A percentile compares a stretch with the other conserved stretches of the same genome.
These are phyloP conservation scores for Annulohypoxylon stygium DNA, from an alignment of 495 filamentous ascomycete species.

Conservation along the genomic window DNA sequence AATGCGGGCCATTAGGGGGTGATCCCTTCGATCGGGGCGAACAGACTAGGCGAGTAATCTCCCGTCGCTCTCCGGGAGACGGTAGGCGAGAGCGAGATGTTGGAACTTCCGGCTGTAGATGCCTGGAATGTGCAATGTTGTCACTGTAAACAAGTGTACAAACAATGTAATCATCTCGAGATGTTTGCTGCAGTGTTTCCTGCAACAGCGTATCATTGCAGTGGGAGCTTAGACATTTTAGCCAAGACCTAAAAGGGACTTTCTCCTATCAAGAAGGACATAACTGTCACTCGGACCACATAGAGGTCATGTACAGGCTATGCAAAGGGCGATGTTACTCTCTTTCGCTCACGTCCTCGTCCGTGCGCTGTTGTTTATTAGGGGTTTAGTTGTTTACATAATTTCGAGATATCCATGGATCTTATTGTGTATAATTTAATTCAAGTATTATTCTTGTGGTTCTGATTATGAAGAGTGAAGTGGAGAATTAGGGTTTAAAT, in stretches of 20 bases:
- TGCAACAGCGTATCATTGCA: slow-evolving; percentile 40
- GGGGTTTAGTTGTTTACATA: slow-evolving; percentile 27
- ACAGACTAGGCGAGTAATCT: slow-evolving; percentile 40
- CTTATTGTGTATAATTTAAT: not conserved
- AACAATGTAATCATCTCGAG: slow-evolving; percentile 14
- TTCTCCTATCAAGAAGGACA: slow-evolving; percentile 27
- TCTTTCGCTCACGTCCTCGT: slow-evolving; percentile 28
- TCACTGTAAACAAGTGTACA: slow-evolving; percentile 14
- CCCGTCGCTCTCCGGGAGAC: slow-evolving; percentile 20
- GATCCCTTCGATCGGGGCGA: slow-evolving; percentile 15
- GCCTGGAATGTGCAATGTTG: slow-evolving; percentile 4
- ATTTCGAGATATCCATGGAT: not conserved
- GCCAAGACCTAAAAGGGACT: slow-evolving; percentile 4
- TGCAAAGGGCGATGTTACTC: slow-evolving; percentile 36
- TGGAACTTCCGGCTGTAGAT: slow-evolving; percentile 8
- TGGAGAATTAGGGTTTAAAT: no score
- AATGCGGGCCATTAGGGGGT: slow-evolving; percentile 21
- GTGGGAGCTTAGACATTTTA: slow-evolving; percentile 34
- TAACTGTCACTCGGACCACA: slow-evolving; percentile 29
- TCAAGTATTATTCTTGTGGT: not conserved
- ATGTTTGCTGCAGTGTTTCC: slow-evolving; percentile 39
- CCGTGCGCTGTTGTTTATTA: slow-evolving; percentile 25
- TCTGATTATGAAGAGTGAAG: not conserved
- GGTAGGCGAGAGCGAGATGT: slow-evolving; percentile 12
- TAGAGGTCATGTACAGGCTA: slow-evolving; percentile 27